Base-by-base conservation (phyloP, 495 filamentous ascomycete species). In the Trichoderma orchidacearum region DNA sequence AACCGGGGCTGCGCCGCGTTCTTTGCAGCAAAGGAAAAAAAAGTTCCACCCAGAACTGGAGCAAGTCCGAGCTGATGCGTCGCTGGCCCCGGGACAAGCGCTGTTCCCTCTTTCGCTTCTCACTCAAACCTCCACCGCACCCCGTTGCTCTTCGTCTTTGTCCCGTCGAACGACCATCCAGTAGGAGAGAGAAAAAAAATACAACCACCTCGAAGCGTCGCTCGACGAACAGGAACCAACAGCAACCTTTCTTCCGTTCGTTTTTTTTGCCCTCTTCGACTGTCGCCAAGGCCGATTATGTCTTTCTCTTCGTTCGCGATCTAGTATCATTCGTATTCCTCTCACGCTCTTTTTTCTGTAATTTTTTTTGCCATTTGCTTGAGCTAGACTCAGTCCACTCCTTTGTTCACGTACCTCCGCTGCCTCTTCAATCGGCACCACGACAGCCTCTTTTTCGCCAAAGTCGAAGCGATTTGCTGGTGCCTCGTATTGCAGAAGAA, bases 281-380 rank as follows among this genome's bases (percentile, higher is more conserved):
- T 29, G 50, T 53, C 38, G 45, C 53, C 53, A 21, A 58, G 53
- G 45, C 51, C 60, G 54, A 61, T 59, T 52, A 66, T 61, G 62
- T 63, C 60, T 31, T 62, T 67, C 59, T 55, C 60, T 59, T 68
- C 41, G 41, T 48, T 63, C 58, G 59, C 59, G 56, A 58, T 62
- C 41, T 66, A 69, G 54, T 61, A 56, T 63, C 57, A 58, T 62
- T 59, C 29, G 62, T 60, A 62, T 58, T 28, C 61, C 56, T 69
- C 69, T 59, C 64, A 59, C 74, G 70, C 72, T 77, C 74, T 13
- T 48, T 35, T 3, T 53, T 29, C 27, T 52, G 11, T 30, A 28
- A 15, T 48, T 48, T 13, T 25, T 28, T 48, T 48, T 41, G 23
- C 8, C 6, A 25, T 48, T 48, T 48, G 21, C 15, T 27, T 48